These are phyloP conservation scores for Suillus spraguei DNA, from an alignment of 768 basidiomycete species.

Conservation along the genomic window DNA sequence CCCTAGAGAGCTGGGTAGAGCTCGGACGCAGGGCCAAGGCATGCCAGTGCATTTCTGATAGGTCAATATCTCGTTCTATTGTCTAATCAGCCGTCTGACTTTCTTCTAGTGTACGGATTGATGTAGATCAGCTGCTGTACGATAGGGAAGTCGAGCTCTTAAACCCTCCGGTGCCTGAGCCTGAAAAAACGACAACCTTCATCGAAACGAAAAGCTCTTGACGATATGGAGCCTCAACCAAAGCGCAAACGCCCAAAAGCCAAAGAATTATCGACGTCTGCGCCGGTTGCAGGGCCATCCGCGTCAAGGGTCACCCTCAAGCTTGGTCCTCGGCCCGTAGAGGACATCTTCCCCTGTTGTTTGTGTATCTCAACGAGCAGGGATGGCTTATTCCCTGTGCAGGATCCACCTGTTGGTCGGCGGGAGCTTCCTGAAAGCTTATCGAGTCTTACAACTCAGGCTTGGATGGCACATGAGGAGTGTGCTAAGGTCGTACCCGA, in stretches of 20 bases:
- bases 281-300: constrained; percentile 19
- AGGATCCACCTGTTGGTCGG: constrained; percentile 62
- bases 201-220: constrained; percentile 43
- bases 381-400: constrained; percentile 63
- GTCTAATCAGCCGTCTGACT: constrained; percentile 13
- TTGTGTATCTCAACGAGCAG: constrained; percentile 58
- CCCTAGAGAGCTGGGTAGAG: constrained; percentile 92
- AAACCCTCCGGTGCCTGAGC: constrained; percentile 1
- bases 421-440: constrained; percentile 50
- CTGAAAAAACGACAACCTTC: constrained; percentile 15
- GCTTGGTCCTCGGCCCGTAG: constrained; percentile 62
- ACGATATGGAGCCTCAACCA: constrained; percentile 27
- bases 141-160: constrained; percentile 59
- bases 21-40: constrained; percentile 79
- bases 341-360: constrained; percentile 67
- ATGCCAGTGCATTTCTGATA: constrained; percentile 74
- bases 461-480: constrained; percentile 78
- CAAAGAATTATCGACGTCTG: constrained; percentile 1
- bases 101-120: constrained; percentile 78
- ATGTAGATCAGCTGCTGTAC: constrained; percentile 82
- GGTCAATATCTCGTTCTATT: constrained; percentile 43
- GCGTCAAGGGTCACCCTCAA: constrained; percentile 66
- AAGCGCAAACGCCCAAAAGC: constrained; percentile 32
- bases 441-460: constrained; percentile 29
- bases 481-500: constrained; percentile 88